Percentiles rank a stretch among this genome's conserved stretches.
These are phyloP conservation scores for Ganoderma lingzhi DNA, from an alignment of 1,284 basidiomycete genomes.

Conservation along the genomic window DNA sequence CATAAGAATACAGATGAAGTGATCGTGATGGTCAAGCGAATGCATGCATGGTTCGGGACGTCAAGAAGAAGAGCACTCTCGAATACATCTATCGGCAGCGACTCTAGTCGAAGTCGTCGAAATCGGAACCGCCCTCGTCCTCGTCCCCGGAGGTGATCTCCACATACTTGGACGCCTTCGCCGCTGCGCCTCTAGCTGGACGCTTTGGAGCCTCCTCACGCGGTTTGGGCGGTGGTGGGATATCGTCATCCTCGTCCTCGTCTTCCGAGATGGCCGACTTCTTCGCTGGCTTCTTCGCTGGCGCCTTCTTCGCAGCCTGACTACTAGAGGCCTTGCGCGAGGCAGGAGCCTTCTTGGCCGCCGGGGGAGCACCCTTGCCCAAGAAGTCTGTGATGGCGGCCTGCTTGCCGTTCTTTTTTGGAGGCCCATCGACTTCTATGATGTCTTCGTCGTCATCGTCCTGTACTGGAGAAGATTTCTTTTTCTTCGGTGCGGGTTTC, in stretches of 20 bases:
- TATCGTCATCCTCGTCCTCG: slow-evolving; percentile 38
- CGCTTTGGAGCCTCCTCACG: slow-evolving; percentile 45
- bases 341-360: slow-evolving; percentile 36
- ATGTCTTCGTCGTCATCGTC: slow-evolving; percentile 53
- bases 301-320: slow-evolving; percentile 45
- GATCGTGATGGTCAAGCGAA: neutral
- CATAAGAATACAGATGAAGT: slow-evolving; percentile 17
- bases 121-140: slow-evolving; percentile 40
- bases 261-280: slow-evolving; percentile 46
- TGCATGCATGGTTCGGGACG: neutral
- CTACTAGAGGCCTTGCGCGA: slow-evolving; percentile 37
- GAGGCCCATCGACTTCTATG: slow-evolving; percentile 49
- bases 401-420: slow-evolving; percentile 48
- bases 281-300: slow-evolving; percentile 46
- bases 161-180: slow-evolving; percentile 48
- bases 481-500: slow-evolving; percentile 51
- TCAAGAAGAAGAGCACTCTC: slow-evolving; percentile 12
- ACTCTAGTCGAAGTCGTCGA: slow-evolving; percentile 43
- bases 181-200: slow-evolving; percentile 39
- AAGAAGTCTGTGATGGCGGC: slow-evolving; percentile 67
- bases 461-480: slow-evolving; percentile 25
- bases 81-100: neutral
- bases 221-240: slow-evolving; percentile 44
- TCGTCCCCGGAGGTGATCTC: slow-evolving; percentile 48
- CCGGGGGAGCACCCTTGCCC: slow-evolving; percentile 52